These are phyloP conservation scores for Chlorella sorokiniana DNA, from an alignment of 139 green algal genomes.

Conservation along the genomic window DNA sequence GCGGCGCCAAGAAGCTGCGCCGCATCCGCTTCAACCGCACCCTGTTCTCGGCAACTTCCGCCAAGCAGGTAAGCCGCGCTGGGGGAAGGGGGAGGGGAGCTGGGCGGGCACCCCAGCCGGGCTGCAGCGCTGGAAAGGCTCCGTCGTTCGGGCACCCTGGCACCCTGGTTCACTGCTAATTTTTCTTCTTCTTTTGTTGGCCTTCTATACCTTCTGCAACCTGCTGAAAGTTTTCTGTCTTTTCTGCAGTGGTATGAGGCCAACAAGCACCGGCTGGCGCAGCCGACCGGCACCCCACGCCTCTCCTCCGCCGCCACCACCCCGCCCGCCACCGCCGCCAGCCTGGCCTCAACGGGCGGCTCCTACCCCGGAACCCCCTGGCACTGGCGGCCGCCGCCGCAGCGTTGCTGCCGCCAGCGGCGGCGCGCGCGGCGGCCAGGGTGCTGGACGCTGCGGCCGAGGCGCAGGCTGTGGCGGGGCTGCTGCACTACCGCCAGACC, in stretches of 20 bases:
- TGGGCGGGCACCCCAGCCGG: neutral
- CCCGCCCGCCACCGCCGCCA: neutral
- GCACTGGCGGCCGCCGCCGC: neutral
- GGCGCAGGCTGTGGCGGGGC: neutral
- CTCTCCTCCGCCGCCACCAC: neutral
- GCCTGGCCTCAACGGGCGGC: neutral
- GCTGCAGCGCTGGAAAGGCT: neutral
- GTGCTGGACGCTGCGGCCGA: neutral
- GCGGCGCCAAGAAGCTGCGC: slow-evolving; percentile 13
- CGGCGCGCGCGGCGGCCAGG: neutral
- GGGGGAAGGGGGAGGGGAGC: neutral
- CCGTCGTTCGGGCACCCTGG: too few species aligned
- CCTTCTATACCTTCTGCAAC: too few species aligned
- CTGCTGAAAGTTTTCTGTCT: too few species aligned
- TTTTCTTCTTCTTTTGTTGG: too few species aligned
- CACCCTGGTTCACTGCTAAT: too few species aligned
- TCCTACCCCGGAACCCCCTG: too few species aligned
- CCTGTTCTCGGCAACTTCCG: slow-evolving; percentile 37
- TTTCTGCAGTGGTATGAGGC: slow-evolving; percentile 42
- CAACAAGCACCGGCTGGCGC: slow-evolving; percentile 30
- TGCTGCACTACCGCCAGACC: slow-evolving; percentile 22
- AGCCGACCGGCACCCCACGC: slow-evolving; percentile 9
- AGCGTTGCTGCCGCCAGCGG: neutral
- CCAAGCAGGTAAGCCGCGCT: slow-evolving; percentile 14
- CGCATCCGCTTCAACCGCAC: slow-evolving; percentile 55